phyloP scores from a whole-genome alignment of 148 eudicot genomes.

The Rhododendron mucronatum region DNA sequence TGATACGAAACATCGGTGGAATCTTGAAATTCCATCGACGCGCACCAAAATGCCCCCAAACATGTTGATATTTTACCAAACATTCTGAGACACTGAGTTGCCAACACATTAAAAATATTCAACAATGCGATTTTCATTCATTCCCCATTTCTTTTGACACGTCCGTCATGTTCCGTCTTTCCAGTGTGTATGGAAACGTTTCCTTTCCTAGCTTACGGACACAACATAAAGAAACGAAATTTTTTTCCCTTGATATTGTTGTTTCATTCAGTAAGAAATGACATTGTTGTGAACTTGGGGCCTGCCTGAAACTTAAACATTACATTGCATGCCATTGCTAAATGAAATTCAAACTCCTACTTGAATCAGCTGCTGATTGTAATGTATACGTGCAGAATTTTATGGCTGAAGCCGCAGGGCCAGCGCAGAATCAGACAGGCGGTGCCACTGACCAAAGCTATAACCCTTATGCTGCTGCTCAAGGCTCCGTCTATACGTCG shows the following conservation, averaged over 20 bases:
- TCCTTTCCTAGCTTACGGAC: not conserved
- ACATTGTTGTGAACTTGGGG: not conserved
- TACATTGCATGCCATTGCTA: not conserved
- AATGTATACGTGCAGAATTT: slow-evolving; percentile 48
- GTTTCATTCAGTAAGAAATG: not conserved
- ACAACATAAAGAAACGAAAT: not conserved
- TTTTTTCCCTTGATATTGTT: not conserved
- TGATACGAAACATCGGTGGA: not conserved
- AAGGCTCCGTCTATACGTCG: slow-evolving; percentile 37
- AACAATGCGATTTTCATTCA: not conserved
- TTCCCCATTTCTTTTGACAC: not conserved
- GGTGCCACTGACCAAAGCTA: slow-evolving; percentile 63
- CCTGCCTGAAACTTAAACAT: not conserved
- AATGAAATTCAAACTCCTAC: not conserved
- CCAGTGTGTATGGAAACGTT: not conserved
- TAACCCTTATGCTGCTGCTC: slow-evolving; percentile 52
- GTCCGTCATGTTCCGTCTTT: not conserved
- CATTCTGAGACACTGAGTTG: not conserved
- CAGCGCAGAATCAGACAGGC: slow-evolving; percentile 41
- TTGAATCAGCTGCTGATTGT: not conserved
- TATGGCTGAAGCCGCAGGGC: slow-evolving; percentile 77
- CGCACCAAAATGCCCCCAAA: not conserved
- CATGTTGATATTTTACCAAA: not conserved
- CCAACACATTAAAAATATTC: not conserved
- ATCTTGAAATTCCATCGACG: not conserved